A percentile compares a stretch with the other conserved stretches of the same genome.
Conservation (phyloP, 768 basidiomycete genomes). For the Boletellus sp. region DNA sequence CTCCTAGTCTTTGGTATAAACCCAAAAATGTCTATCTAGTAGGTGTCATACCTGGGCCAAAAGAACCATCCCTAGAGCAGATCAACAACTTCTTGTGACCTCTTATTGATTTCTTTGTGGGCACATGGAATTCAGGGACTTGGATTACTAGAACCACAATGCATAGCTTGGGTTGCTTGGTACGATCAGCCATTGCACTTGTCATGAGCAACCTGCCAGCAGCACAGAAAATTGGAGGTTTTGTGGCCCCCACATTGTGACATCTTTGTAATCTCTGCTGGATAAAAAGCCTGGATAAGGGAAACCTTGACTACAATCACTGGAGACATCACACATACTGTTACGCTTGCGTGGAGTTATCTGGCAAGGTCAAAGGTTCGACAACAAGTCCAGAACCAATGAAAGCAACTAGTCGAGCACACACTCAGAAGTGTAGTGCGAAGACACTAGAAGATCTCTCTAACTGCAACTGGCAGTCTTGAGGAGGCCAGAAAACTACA, state of each 20-base stretch:
- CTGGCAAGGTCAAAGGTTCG: too few relatives aligned
- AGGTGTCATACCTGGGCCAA: background rate
- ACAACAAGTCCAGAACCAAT: too few relatives aligned
- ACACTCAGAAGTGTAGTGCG: too few relatives aligned
- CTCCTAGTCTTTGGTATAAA: background rate
- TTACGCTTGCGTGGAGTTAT: too few relatives aligned
- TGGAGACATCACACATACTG: too few relatives aligned
- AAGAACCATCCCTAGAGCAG: background rate
- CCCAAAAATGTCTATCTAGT: background rate
- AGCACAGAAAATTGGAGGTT: background rate
- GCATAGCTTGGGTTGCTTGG: background rate
- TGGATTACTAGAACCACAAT: background rate
- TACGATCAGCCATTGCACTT: background rate
- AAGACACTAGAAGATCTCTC: too few relatives aligned
- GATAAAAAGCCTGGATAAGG: too few relatives aligned
- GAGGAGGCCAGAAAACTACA: too few relatives aligned
- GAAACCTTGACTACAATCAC: too few relatives aligned
- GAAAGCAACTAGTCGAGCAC: too few relatives aligned
- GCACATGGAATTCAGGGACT: background rate
- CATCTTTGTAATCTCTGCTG: too few relatives aligned
- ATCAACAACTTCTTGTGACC: background rate
- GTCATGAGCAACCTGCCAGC: background rate
- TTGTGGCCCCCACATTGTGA: conserved; percentile 19
- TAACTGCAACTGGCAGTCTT: too few relatives aligned
- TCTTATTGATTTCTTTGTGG: background rate